A percentile compares a stretch with the other conserved stretches of the same genome.
Conservation (phyloP, 2,329 filamentous ascomycete species). For the Tolypocladium ovalisporum region DNA sequence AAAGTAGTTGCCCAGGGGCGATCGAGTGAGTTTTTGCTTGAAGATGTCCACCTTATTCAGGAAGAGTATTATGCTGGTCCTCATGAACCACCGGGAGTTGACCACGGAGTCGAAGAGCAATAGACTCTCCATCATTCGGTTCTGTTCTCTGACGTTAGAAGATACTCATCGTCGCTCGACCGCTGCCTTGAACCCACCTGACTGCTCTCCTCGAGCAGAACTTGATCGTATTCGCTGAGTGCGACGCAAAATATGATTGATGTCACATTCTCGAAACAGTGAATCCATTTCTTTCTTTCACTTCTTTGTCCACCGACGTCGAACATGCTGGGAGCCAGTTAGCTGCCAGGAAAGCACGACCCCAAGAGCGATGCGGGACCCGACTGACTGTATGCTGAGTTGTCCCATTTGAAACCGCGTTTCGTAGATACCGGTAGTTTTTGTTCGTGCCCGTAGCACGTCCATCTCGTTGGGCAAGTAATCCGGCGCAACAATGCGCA, state of each 20-base stretch:
- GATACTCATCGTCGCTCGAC: neutral
- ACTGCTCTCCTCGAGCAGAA: conserved; percentile 90
- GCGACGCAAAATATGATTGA: conserved; percentile 99
- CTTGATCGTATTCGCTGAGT: conserved; percentile 96
- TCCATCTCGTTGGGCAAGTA: conserved; percentile 93
- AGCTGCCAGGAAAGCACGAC: conserved; percentile 6
- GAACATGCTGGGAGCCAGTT: conserved; percentile 66
- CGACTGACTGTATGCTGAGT: conserved; percentile 87
- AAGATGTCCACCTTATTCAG: conserved; percentile 99
- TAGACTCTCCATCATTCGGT: conserved; percentile 98
- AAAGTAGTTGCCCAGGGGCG: conserved; percentile 89
- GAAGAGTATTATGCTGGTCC: conserved; percentile 96
- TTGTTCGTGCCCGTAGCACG: conserved; percentile 88
- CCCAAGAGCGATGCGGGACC: neutral
- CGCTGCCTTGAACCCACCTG: conserved; percentile 50
- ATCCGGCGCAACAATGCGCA: conserved; percentile 70
- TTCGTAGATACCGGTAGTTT: conserved; percentile 98
- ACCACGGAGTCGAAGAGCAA: conserved; percentile 96
- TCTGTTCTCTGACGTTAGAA: conserved; percentile 40
- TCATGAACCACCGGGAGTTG: conserved; percentile 98
- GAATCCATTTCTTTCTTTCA: conserved; percentile 99
- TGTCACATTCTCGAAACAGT: conserved; percentile 98
- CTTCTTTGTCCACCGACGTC: conserved; percentile 95
- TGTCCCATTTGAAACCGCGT: conserved; percentile 98
- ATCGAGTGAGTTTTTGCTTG: conserved; percentile 83